Evolutionary conservation across 2,329 filamentous ascomycete genomes (phyloP).

Genomic region (Ophidiomyces ophidiicola): DNA sequence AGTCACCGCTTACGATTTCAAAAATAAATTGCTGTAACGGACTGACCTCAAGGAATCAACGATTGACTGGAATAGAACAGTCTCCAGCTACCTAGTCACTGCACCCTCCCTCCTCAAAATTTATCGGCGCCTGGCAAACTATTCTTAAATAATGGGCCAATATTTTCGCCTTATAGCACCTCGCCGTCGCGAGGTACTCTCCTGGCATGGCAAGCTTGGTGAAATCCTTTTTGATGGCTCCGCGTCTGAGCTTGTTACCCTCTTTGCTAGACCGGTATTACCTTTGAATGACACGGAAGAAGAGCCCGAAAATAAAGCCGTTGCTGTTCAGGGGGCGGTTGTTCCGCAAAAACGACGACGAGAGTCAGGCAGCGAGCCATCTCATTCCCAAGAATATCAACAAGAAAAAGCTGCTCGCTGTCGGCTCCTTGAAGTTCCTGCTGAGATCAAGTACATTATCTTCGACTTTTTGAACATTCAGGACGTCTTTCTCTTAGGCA

Average conservation of each 20-base stretch:
- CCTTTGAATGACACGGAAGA: slow-evolving; percentile 9
- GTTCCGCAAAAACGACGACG: slow-evolving; percentile 15
- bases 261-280: slow-evolving; percentile 16
- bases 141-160: too few relatives aligned
- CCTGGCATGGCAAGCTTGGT: slow-evolving; percentile 5
- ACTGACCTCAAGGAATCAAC: too few relatives aligned
- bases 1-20: too few relatives aligned
- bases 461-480: slow-evolving; percentile 14
- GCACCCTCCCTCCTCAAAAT: too few relatives aligned
- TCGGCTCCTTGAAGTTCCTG: slow-evolving; percentile 13
- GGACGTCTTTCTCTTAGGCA: slow-evolving; percentile 15
- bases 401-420: background rate
- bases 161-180: slow-evolving; percentile 5
- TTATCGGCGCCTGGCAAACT: too few relatives aligned
- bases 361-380: slow-evolving; percentile 9
- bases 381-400: background rate
- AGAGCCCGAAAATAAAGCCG: background rate
- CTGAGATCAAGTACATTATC: slow-evolving; percentile 13
- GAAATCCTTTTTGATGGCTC: slow-evolving; percentile 15
- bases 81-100: too few relatives aligned
- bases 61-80: too few relatives aligned
- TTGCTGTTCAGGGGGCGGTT: slow-evolving; percentile 8
- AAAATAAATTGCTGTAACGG: too few relatives aligned
- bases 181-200: background rate
- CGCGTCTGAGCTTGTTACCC: slow-evolving; percentile 15